Base-by-base conservation (phyloP, 306 rosid species). In the Calophaca sinica region DNA sequence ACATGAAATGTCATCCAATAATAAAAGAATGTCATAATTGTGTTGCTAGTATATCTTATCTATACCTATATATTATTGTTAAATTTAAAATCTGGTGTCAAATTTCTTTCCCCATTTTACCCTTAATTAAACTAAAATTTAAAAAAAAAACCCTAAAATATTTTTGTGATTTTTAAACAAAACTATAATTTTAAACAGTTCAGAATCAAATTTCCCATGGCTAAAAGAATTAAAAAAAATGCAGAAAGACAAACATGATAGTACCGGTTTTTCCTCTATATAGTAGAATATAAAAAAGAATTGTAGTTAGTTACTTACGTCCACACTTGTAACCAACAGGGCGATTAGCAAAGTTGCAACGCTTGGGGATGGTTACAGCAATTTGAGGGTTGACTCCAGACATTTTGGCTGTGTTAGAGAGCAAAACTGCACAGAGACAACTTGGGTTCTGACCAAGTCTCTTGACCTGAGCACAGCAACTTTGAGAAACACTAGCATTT, bases 311-410 rank as follows among this genome's bases (percentile, higher is more conserved):
- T 20, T 20, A 65, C 84, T 83, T 73, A 89, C 88, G 78, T 81
- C 94, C 94, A 39, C 94, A 89, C 71, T 87, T 87, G 82, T 77
- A 84, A 59, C 96, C 96, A 10, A 86, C 76, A 2, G 96, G 96
- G 61, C 90, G 92, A 64, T 82, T 71, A 9, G 82, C 83, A 0
- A 90, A 8, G 83, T 86, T 84, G 89, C 92, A 90, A 65, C 88
- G 90, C 51, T 84, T 88, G 70, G 96, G 92, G 50, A 90, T 88
- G 85, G 89, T 84, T 7, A 86, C 14, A 53, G 90, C 88, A 46
- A 86, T 6, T 33, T 82, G 53, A 51, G 86, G 87, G 42, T 84
- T 42, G 15, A 79, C 74, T 0, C 90, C 89, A 38, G 88, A 60
- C 69, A 14, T 48, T 74, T 83, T 84, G 69, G 89, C 88, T 0